Evolutionary conservation across 495 filamentous ascomycete genomes (phyloP), one percentile per base, ranked within the genome.

Genomic region (Cudoniella acicularis): DNA sequence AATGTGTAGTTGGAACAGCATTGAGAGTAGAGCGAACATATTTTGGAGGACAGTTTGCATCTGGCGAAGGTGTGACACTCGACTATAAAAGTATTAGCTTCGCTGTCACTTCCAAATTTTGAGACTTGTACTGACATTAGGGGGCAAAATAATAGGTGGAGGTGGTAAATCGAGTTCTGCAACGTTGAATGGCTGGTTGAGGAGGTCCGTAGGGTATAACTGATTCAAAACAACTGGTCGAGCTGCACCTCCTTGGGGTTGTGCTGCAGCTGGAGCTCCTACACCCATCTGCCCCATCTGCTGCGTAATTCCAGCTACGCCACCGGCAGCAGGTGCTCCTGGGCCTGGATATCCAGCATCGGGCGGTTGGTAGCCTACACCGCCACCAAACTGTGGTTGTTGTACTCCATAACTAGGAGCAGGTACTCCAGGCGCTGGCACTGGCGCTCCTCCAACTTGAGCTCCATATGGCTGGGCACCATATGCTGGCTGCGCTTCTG

Each of bases 11-110:
- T 1, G 94, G 95, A 17, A 96, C 87, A 43, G 89, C 90, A 69
- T 98, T 97, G 46, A 98, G 72, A 6, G 94, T 98, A 0, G 94
- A 97, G 42, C 94, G 90, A 67, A 98, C 87, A 68, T 96, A 98
- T 79, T 96, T 96, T 17, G 94, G 82, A 25, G 88, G 83, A 74
- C 92, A 96, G 75, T 98, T 98, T 47, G 95, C 86, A 72, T 90
- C 81, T 25, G 92, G 91, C 9, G 92, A 96, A 42, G 92, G 89
- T 45, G 92, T 97, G 54, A 96, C 90, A 68, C 91, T 94, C 30
- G 90, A 86, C 92, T 96, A 69, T 11, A 36, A 10, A 30, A 36
- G 20, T 17, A 40, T 62, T 59, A 67, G 52, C n/a, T n/a, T n/a
- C n/a, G n/a, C n/a, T n/a, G n/a, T n/a, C n/a, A n/a, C n/a, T n/a